Conservation (phyloP, 75 land plant genomes). For the Cunninghamia lanceolata region DNA sequence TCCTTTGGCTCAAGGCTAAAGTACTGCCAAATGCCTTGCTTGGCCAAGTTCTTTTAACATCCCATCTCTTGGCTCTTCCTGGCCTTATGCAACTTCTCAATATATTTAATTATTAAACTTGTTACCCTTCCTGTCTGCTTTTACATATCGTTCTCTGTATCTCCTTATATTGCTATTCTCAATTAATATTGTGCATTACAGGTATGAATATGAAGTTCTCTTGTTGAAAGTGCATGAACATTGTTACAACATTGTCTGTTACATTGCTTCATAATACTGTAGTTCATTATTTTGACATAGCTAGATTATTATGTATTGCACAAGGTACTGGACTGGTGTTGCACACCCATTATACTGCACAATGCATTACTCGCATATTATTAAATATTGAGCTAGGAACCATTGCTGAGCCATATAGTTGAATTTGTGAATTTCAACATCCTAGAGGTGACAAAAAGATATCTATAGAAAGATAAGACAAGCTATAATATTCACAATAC, state of each 20-base stretch:
- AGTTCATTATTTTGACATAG: not conserved
- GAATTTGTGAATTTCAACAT: not conserved
- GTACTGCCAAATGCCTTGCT: too few relatives aligned
- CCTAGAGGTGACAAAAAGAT: not conserved
- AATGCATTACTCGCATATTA: not conserved
- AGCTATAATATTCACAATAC: not conserved
- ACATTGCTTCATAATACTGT: not conserved
- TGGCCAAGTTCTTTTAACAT: too few relatives aligned
- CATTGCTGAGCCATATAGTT: not conserved
- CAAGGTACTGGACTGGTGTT: not conserved
- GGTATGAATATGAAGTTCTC: not conserved
- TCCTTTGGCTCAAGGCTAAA: too few relatives aligned
- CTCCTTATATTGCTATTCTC: not conserved
- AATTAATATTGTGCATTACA: not conserved
- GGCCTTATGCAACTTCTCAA: not conserved
- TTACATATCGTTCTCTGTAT: not conserved
- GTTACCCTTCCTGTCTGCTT: not conserved
- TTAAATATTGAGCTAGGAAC: not conserved
- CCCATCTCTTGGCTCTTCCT: too few relatives aligned
- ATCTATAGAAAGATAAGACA: not conserved
- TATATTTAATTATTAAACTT: not conserved
- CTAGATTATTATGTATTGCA: not conserved
- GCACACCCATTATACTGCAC: not conserved
- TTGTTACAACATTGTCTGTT: not conserved
- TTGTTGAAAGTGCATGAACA: not conserved